Base-by-base conservation (phyloP, 1,284 basidiomycete genomes). In the Cryptococcus wingfieldii region DNA sequence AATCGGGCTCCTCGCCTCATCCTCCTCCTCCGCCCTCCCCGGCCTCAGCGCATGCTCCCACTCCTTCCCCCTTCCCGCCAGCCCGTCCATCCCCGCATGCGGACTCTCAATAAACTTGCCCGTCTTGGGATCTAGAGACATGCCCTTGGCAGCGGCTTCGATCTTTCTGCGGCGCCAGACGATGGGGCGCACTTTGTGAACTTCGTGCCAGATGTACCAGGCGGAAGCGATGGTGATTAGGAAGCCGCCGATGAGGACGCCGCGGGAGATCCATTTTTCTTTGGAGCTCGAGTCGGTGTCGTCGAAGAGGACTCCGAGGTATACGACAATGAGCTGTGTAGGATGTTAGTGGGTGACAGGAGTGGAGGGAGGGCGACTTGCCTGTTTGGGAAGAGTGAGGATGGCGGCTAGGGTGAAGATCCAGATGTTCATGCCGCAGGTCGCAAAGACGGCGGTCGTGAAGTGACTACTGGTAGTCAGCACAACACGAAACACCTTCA, bases 151-250 rank as follows among this genome's bases (percentile, higher is more conserved):
- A 27, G 63, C 65, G 14, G 64, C 60, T 44, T 61, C 62, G 23
- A 64, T 59, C 10, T 63, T 60, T 38, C 27, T 23, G 13, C 46
- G 43, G 54, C 88, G 84, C 68, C 94, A 86, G 8, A 95, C 84
- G 1, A 77, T 71, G 0, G 87, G 83, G 64, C 90, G 87, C 27
- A 84, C 86, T 63, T 83, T 79, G 68, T 86, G 83, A 84, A 95
- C 90, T 74, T 85, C 75, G 51, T 74, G 78, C 65, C 84, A 84
- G 65, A 95, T 88, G 72, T 88, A 95, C 85, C 88, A 92, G 76
- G 89, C 86, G 0, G 90, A 88, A 41, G 79, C 72, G 47, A 89
- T 62, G 0, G 92, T 95, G 60, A 95, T 82, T 25, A 90, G 42
- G 49, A 84, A 72, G 0, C 87, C 88, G 38, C 86, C 53, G 4